Evolutionary conservation across 345 rosid species (phyloP).

Genomic region (Gossypium longicalyx): DNA sequence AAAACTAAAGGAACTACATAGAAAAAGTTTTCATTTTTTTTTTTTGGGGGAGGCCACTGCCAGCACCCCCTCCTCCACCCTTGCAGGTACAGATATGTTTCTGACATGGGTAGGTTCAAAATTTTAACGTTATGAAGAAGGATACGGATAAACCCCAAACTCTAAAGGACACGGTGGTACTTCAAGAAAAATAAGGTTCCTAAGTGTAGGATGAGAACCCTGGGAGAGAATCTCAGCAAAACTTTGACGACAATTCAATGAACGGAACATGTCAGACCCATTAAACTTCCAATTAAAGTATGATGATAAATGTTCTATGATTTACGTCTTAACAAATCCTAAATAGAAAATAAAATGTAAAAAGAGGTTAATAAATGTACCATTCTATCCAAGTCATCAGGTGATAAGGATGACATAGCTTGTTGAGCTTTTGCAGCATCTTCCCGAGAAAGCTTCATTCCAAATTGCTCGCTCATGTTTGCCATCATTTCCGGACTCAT

Average conservation of each 20-base stretch:
- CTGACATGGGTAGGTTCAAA: neutral
- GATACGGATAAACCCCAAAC: too few species aligned
- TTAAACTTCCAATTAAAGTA: neutral
- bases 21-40: too few species aligned
- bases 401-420: conserved; percentile 90
- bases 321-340: neutral
- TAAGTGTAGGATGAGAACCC: neutral
- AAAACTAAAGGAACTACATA: too few species aligned
- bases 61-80: too few species aligned
- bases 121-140: neutral
- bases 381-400: conserved; percentile 83
- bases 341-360: neutral
- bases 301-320: neutral
- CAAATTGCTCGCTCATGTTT: conserved; percentile 91
- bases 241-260: neutral
- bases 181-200: neutral
- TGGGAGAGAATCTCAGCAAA: neutral
- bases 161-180: neutral
- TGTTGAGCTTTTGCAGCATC: conserved; percentile 87
- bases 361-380: conserved; percentile 28
- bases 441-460: conserved; percentile 72
- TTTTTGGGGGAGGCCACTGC: too few species aligned
- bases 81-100: neutral
- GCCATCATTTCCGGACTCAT: conserved; percentile 95
- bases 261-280: neutral